Evolutionary conservation across 768 basidiomycete genomes (phyloP), one percentile per base, ranked within the genome.

Genomic region (Naganishia vishniacii): DNA sequence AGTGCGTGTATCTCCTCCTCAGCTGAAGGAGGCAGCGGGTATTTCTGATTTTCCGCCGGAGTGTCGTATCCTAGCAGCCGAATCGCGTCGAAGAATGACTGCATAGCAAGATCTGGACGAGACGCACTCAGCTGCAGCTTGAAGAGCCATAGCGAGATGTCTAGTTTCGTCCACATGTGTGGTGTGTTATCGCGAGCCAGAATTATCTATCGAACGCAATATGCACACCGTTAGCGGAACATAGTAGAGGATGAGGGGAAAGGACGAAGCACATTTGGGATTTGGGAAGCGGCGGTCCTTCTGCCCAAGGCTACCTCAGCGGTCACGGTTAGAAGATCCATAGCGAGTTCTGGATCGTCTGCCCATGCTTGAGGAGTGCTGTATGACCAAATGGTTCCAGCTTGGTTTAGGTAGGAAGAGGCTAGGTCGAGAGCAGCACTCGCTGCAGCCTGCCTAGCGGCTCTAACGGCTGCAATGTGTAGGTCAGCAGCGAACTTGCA

Each of bases 361-460:
- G 48, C 28, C 62, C 62, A 63, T 1, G 34, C 28, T 44, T 51
- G n/a, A 18, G 62, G 6, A 16, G 37, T 44, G 25, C 42, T n/a
- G 12, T 42, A 42, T 1, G 37, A 29, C 62, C 62, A 56, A 20
- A 63, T 16, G 3, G 32, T 18, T n/a, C 11, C 4, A 34, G 49
- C 48, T 8, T 28, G 40, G 0, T 29, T 25, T 7, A 63, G 26
- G 44, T 63, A 63, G 0, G 20, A 26, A n/a, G 40, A 51, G 4
- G 62, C 62, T 7, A 63, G 49, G 32, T 63, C 62, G 12, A 51
- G 51, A 12, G 62, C 62, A n/a, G 48, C 62, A 25, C 62, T 41
- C 0, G 51, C 51, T 32, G 62, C 62, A 9, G 48, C 48, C 29
- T 63, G 62, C 23, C 41, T 45, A 7, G 62, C 62, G 16, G 53